Conservation (phyloP, 179 eudicot genomes). For the Monotropa hypopitys region DNA sequence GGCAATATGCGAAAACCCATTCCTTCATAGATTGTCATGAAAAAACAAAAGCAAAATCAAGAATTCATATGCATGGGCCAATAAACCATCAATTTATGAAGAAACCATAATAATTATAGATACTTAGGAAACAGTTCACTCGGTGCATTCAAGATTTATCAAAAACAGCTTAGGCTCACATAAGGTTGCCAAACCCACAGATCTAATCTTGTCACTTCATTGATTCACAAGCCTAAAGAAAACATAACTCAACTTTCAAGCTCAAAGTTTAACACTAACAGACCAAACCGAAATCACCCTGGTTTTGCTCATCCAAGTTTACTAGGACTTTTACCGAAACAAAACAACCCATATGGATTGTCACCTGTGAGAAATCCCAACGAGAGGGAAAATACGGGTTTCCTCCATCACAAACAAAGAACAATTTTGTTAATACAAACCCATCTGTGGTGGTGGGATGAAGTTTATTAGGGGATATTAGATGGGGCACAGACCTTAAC, state of each 20-base stretch:
- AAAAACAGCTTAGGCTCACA: neutral
- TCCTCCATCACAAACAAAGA: neutral
- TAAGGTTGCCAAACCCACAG: neutral
- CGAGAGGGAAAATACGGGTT: neutral
- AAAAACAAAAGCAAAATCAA: neutral
- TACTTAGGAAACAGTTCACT: neutral
- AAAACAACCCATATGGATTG: neutral
- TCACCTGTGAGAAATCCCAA: neutral
- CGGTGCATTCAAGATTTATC: neutral
- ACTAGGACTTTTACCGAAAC: neutral
- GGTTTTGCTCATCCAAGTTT: neutral
- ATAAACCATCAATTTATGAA: neutral
- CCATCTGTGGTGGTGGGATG: neutral
- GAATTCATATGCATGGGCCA: neutral
- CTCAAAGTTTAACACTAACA: neutral
- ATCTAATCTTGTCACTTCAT: neutral
- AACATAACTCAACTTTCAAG: neutral
- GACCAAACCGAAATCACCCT: neutral
- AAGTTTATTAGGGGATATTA: neutral
- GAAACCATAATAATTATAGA: neutral
- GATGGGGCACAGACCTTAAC: neutral
- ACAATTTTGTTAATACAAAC: neutral
- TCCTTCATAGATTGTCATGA: neutral
- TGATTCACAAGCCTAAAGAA: conserved; percentile 1
- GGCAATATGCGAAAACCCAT: neutral